phyloP scores from a whole-genome alignment of 768 basidiomycete genomes.

The Mrakia frigida region DNA sequence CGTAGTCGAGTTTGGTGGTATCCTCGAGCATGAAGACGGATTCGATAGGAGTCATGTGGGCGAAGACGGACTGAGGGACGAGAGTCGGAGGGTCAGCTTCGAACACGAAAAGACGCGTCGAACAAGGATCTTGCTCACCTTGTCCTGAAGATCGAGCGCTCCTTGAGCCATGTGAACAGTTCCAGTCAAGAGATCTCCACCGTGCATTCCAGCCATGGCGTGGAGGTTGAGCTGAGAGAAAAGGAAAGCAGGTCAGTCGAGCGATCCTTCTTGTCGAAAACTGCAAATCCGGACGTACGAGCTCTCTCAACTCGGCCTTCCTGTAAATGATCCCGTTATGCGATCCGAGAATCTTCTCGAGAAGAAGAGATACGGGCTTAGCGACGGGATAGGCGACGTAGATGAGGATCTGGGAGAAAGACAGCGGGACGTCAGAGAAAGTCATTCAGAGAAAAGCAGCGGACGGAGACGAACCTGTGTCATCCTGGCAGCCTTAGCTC shows the following conservation, averaged over 20 bases:
- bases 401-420: not conserved
- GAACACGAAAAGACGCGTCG: slow-evolving; percentile 42
- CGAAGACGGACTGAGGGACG: not conserved
- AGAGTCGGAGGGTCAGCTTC: not conserved
- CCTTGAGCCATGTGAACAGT: slow-evolving; percentile 87
- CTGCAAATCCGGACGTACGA: slow-evolving; percentile 41
- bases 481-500: slow-evolving; percentile 39
- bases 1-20: slow-evolving; percentile 74
- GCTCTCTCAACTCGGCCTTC: slow-evolving; percentile 69
- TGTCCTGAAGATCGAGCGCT: slow-evolving; percentile 78
- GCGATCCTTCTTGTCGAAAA: too few relatives aligned
- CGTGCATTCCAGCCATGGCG: slow-evolving; percentile 56
- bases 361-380: slow-evolving; percentile 8
- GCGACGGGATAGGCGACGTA: slow-evolving; percentile 23
- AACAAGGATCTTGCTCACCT: slow-evolving; percentile 47
- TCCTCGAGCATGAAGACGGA: slow-evolving; percentile 84
- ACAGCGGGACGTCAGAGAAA: not conserved
- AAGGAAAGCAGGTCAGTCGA: not conserved
- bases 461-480: not conserved
- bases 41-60: slow-evolving; percentile 35
- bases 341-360: slow-evolving; percentile 14
- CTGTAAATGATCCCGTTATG: slow-evolving; percentile 85
- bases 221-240: slow-evolving; percentile 68
- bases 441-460: not conserved
- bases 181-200: slow-evolving; percentile 78